A percentile compares a stretch with the other conserved stretches of the same genome.
Evolutionary conservation across 139 green algal species (phyloP).

Genomic region (Chlamydomonas urium): DNA sequence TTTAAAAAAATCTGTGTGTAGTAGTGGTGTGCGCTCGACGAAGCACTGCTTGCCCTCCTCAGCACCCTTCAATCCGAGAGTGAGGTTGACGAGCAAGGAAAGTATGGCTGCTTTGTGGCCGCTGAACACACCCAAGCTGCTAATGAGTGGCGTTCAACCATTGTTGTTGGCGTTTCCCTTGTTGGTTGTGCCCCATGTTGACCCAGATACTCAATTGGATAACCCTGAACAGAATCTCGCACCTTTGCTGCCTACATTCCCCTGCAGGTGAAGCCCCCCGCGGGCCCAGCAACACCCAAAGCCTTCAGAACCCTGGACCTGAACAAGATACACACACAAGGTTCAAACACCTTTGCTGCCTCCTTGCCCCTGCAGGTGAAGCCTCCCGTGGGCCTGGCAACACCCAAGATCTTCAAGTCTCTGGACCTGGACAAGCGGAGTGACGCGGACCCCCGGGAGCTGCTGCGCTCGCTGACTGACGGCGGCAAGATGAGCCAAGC

Average conservation of each 20-base stretch:
- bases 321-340: neutral
- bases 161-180: too few relatives aligned
- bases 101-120: too few relatives aligned
- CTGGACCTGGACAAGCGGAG: conserved; percentile 78
- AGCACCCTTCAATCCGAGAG: too few relatives aligned
- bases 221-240: too few relatives aligned
- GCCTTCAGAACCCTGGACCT: neutral
- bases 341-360: neutral
- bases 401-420: conserved; percentile 88
- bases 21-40: too few relatives aligned
- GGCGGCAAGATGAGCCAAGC: conserved; percentile 34
- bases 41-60: too few relatives aligned
- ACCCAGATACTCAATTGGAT: too few relatives aligned
- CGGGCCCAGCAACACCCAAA: neutral
- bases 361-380: conserved; percentile 54
- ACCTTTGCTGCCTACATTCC: neutral
- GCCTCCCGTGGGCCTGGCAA: conserved; percentile 79
- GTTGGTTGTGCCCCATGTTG: too few relatives aligned
- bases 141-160: too few relatives aligned
- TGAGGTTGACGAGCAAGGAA: too few relatives aligned
- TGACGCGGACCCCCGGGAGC: conserved; percentile 68
- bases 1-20: too few relatives aligned
- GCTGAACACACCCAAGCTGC: too few relatives aligned
- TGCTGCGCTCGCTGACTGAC: conserved; percentile 49
- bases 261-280: neutral